phyloP scores from a whole-genome alignment of 176 grass and related monocot genomes.

The Eleusine coracana region DNA sequence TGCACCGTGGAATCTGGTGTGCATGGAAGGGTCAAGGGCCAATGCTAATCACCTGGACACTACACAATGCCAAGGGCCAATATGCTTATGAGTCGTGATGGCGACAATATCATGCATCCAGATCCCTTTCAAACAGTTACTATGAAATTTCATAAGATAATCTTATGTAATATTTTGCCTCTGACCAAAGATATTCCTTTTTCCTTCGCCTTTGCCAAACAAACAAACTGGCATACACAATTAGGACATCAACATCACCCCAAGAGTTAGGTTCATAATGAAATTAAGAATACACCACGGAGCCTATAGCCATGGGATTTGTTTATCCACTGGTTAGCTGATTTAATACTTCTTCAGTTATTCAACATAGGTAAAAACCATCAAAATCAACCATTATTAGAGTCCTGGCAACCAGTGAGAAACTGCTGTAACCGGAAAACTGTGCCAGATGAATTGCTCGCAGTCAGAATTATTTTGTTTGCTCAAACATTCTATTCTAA shows the following conservation, averaged over 20 bases:
- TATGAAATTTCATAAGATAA: no score
- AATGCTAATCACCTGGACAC: neutral
- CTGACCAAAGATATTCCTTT: neutral
- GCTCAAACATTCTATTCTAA: slow-evolving; percentile 6
- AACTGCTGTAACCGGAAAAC: neutral
- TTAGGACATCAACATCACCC: no score
- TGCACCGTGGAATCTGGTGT: neutral
- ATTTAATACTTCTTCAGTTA: neutral
- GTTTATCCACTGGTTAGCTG: neutral
- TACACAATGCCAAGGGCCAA: neutral
- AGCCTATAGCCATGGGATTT: no score
- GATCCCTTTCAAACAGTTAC: no score
- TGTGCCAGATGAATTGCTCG: slow-evolving; percentile 11
- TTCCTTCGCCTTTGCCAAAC: neutral
- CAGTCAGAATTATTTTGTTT: slow-evolving; percentile 39
- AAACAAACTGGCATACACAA: no score
- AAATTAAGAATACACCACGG: no score
- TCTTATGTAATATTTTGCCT: neutral
- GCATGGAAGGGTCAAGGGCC: neutral
- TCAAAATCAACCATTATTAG: neutral
- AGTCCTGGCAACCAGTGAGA: neutral
- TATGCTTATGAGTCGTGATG: neutral
- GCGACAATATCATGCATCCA: neutral
- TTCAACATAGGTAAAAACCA: neutral
- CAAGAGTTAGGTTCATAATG: no score